phyloP scores from a whole-genome alignment of 805 yeast genomes.

The Lachancea sp. region DNA sequence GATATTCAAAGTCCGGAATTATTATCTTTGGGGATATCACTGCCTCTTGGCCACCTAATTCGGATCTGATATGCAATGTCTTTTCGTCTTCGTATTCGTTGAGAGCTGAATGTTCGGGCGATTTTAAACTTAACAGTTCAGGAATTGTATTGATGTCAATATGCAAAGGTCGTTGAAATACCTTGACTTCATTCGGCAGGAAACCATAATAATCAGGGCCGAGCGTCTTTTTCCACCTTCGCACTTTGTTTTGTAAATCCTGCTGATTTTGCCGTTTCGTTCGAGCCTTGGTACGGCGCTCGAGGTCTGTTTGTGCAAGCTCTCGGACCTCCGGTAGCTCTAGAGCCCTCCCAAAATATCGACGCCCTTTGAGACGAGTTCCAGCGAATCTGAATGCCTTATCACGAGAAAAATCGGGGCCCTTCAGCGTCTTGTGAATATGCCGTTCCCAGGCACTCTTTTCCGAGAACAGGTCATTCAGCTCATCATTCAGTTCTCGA shows the following conservation, averaged over 20 bases:
- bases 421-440: slow-evolving; percentile 57
- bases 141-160: neutral
- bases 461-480: slow-evolving; percentile 62
- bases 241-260: slow-evolving; percentile 19
- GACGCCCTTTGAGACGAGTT: slow-evolving; percentile 44
- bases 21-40: neutral
- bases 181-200: slow-evolving; percentile 25
- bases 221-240: slow-evolving; percentile 25
- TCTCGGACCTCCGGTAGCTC: slow-evolving; percentile 69
- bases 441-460: slow-evolving; percentile 74
- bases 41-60: slow-evolving; percentile 4
- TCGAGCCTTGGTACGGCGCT: slow-evolving; percentile 19
- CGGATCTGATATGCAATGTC: slow-evolving; percentile 2
- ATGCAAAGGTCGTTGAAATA: neutral
- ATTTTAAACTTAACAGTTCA: neutral
- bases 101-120: neutral
- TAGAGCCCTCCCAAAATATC: slow-evolving; percentile 79
- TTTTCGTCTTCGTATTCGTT: slow-evolving; percentile 1
- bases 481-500: slow-evolving; percentile 65
- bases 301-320: slow-evolving; percentile 35
- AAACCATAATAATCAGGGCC: slow-evolving; percentile 41
- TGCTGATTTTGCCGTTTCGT: slow-evolving; percentile 16
- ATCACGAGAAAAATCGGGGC: slow-evolving; percentile 51
- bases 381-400: slow-evolving; percentile 20
- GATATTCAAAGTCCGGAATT: slow-evolving; percentile 6